Evolutionary conservation across 169 alveolate genomes (phyloP).

Genomic region (Cryptosporidium muris): DNA sequence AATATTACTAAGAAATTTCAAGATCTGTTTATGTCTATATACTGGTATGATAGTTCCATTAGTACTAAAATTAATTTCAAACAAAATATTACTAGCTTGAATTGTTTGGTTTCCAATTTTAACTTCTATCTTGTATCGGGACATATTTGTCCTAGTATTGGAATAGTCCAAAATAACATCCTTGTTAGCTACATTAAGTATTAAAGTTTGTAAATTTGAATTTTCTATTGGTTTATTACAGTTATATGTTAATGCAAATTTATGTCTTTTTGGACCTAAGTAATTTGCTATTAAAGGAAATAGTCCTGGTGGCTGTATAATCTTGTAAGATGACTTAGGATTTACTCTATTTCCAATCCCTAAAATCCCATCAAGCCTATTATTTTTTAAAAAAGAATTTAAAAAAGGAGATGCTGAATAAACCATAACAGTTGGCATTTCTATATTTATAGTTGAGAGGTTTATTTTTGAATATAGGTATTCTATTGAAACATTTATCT

Average conservation of each 20-base stretch:
- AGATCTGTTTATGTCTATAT: constrained; percentile 20
- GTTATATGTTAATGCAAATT: not conserved
- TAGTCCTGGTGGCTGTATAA: not conserved
- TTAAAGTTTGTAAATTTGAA: not conserved
- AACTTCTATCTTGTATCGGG: too few relatives aligned
- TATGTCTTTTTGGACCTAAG: not conserved
- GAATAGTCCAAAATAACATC: not conserved
- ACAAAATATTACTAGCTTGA: too few relatives aligned
- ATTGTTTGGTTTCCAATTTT: too few relatives aligned
- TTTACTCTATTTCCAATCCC: constrained; percentile 3
- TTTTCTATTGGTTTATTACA: not conserved
- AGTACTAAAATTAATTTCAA: not conserved
- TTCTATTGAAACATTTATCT: not conserved
- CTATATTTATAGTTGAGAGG: constrained; percentile 1
- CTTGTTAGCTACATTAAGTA: not conserved
- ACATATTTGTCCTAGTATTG: too few relatives aligned
- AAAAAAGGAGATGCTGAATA: not conserved
- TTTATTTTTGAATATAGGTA: not conserved
- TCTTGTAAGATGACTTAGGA: not conserved
- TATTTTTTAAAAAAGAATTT: constrained; percentile 1
- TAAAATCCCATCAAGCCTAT: constrained; percentile 41
- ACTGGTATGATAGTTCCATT: constrained; percentile 42
- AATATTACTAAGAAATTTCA: not conserved
- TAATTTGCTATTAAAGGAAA: not conserved
- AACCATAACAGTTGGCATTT: constrained; percentile 18